Conservation (phyloP, 768 basidiomycete genomes). For the Clavulina sp. region DNA sequence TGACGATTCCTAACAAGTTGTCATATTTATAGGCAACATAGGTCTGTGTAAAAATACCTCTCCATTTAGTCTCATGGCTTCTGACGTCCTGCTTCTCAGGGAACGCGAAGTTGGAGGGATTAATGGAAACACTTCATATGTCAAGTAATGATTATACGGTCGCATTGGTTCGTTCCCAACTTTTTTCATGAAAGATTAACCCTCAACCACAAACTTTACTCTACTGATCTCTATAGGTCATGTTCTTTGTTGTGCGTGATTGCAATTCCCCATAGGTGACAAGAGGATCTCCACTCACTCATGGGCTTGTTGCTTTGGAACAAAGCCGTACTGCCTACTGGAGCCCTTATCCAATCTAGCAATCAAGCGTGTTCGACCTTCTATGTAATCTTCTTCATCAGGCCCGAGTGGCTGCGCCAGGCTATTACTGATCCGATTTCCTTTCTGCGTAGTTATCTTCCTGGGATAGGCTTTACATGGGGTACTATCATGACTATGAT, state of each 20-base stretch:
- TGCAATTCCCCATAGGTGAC: not conserved
- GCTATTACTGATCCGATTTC: too few species aligned
- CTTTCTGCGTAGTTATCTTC: not conserved
- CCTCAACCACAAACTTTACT: too few species aligned
- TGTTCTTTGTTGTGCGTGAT: not conserved
- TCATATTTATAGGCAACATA: constrained; percentile 32
- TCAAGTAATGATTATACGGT: constrained; percentile 46
- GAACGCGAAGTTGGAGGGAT: constrained; percentile 50
- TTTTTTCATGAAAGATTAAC: not conserved
- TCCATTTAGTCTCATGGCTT: not conserved
- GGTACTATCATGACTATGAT: constrained; percentile 45
- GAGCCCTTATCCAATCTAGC: constrained; percentile 55
- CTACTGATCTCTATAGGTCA: too few species aligned
- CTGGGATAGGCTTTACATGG: constrained; percentile 27
- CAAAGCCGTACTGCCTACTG: constrained; percentile 34
- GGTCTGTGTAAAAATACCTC: constrained; percentile 19
- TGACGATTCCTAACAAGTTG: not conserved
- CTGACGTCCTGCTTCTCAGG: constrained; percentile 21
- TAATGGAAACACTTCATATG: constrained; percentile 36
- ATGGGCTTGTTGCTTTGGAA: constrained; percentile 21
- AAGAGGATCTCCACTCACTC: constrained; percentile 8
- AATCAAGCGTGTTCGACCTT: constrained; percentile 14
- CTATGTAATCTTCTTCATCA: not conserved
- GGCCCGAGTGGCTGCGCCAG: not conserved
- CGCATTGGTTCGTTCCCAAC: constrained; percentile 34